phyloP scores from a whole-genome alignment of 192 early-diverging fungal genomes.

The Cetraspora pellucida region DNA sequence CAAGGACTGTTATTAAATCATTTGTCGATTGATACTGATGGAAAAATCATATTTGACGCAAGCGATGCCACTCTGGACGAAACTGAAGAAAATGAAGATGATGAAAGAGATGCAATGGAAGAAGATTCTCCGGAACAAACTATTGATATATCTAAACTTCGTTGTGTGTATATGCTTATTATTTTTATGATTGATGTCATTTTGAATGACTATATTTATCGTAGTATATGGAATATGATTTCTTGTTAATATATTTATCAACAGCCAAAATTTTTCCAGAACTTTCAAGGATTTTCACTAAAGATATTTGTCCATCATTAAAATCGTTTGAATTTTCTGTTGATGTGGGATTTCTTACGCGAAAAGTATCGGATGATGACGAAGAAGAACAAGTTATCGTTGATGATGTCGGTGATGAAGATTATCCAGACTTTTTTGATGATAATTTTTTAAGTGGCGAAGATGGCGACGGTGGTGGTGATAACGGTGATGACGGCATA shows the following conservation, averaged over 20 bases:
- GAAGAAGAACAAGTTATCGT: background rate
- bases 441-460: background rate
- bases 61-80: constrained; percentile 71
- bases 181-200: background rate
- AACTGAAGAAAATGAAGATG: constrained; percentile 45
- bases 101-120: constrained; percentile 31
- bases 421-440: background rate
- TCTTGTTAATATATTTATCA: background rate
- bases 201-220: background rate
- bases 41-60: constrained; percentile 96
- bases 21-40: constrained; percentile 73
- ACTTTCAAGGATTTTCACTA: constrained; percentile 23
- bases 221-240: background rate
- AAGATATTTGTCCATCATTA: constrained; percentile 71
- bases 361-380: background rate
- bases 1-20: constrained; percentile 90
- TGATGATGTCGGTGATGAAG: background rate
- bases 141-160: constrained; percentile 28
- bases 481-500: constrained; percentile 25
- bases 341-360: background rate
- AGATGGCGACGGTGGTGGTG: background rate
- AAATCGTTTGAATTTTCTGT: constrained; percentile 64
- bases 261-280: constrained; percentile 14
- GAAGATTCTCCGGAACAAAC: constrained; percentile 32
- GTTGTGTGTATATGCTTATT: constrained; percentile 8